phyloP scores from a whole-genome alignment of 495 filamentous ascomycete species.

The Penicillium nucicola region DNA sequence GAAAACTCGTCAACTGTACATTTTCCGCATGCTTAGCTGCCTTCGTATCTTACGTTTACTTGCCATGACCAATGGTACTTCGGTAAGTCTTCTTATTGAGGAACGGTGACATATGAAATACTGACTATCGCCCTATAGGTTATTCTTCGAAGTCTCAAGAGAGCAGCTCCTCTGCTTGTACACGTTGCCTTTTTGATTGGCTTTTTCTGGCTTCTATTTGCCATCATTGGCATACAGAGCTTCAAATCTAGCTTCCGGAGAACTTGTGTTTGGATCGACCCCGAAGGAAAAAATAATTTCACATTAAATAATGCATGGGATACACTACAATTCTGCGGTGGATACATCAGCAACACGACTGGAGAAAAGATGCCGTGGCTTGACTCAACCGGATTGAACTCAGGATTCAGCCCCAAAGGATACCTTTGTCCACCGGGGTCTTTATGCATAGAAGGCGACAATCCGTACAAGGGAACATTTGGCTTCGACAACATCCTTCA shows the following conservation, averaged over 20 bases:
- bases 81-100: constrained; percentile 45
- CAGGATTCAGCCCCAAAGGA: constrained; percentile 67
- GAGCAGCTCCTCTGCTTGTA: constrained; percentile 88
- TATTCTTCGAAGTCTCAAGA: constrained; percentile 91
- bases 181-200: constrained; percentile 94
- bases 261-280: constrained; percentile 82
- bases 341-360: constrained; percentile 61
- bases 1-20: constrained; percentile 64
- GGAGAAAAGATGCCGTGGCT: constrained; percentile 66
- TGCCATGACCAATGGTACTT: constrained; percentile 84
- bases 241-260: constrained; percentile 94
- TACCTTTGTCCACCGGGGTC: constrained; percentile 85
- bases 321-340: constrained; percentile 78
- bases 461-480: constrained; percentile 82
- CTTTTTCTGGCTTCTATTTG: constrained; percentile 99
- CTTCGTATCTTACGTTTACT: constrained; percentile 87
- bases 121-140: constrained; percentile 50
- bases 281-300: constrained; percentile 36
- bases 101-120: not conserved
- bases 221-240: constrained; percentile 92
- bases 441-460: constrained; percentile 71
- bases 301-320: constrained; percentile 46
- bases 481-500: constrained; percentile 94
- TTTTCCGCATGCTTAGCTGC: constrained; percentile 96
- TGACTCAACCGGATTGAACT: constrained; percentile 34